phyloP scores from a whole-genome alignment of 305 asterid species.

The Fraxinus sp. region DNA sequence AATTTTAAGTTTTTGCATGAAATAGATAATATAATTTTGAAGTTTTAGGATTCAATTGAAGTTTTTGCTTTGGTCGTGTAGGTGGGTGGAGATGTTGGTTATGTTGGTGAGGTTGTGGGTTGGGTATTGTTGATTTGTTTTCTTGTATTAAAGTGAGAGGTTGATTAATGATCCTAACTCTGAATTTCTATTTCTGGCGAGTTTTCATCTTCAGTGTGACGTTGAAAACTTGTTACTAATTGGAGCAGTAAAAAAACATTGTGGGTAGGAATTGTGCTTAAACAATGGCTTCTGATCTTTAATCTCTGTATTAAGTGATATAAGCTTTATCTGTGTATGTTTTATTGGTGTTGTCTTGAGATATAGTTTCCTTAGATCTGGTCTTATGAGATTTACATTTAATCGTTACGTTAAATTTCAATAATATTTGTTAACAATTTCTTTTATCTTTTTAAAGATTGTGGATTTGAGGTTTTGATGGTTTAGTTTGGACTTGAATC shows the following conservation, averaged over 20 bases:
- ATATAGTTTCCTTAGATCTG: background rate
- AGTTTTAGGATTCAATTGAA: too few relatives aligned
- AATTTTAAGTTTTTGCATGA: conserved; percentile 11
- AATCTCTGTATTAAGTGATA: background rate
- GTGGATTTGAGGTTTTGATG: too few relatives aligned
- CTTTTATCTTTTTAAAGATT: too few relatives aligned
- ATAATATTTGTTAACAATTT: background rate
- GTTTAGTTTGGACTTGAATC: background rate
- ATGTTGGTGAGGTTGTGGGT: too few relatives aligned
- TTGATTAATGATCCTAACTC: background rate
- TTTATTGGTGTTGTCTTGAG: background rate
- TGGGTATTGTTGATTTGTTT: background rate
- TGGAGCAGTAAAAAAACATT: background rate
- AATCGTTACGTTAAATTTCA: background rate
- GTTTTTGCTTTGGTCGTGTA: too few relatives aligned
- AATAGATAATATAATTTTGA: too few relatives aligned
- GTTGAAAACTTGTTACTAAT: background rate
- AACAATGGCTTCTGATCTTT: too few relatives aligned
- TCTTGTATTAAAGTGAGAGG: background rate
- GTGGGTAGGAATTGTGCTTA: too few relatives aligned
- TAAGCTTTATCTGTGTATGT: background rate
- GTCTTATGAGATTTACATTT: background rate
- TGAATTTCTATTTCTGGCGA: background rate
- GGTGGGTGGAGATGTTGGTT: too few relatives aligned
- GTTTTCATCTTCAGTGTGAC: background rate